These are phyloP conservation scores for Exophiala sp. DNA, from an alignment of 2,329 filamentous ascomycete genomes.

Conservation along the genomic window DNA sequence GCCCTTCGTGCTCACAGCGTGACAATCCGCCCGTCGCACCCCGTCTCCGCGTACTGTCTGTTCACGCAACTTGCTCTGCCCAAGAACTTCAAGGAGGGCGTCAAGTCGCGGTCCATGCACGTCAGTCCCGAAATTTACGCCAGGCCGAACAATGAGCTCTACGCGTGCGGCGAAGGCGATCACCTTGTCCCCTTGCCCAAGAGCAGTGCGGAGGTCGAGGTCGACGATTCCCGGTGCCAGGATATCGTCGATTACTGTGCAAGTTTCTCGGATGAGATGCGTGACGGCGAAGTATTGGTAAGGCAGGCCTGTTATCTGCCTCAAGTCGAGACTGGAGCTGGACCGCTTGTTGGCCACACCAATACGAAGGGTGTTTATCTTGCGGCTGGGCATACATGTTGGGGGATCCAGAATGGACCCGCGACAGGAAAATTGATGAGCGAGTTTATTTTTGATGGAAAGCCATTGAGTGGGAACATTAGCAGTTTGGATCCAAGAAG, in stretches of 20 bases:
- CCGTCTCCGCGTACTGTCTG: slow-evolving; percentile 48
- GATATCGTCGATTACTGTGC: slow-evolving; percentile 78
- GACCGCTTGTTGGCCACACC: slow-evolving; percentile 75
- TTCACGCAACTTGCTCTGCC: slow-evolving; percentile 85
- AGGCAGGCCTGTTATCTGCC: slow-evolving; percentile 94
- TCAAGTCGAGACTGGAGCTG: slow-evolving; percentile 56
- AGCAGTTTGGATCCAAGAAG: slow-evolving; percentile 64
- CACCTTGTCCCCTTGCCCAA: slow-evolving; percentile 68
- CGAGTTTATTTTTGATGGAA: slow-evolving; percentile 72
- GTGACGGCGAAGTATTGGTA: slow-evolving; percentile 64
- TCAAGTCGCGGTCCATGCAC: slow-evolving; percentile 53
- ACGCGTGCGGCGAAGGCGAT: slow-evolving; percentile 92
- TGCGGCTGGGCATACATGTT: slow-evolving; percentile 90
- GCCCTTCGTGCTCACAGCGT: slow-evolving; percentile 62
- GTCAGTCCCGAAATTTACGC: slow-evolving; percentile 93
- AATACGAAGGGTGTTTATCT: slow-evolving; percentile 70
- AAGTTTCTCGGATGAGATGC: slow-evolving; percentile 55
- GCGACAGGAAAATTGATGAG: slow-evolving; percentile 79
- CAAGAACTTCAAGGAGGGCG: slow-evolving; percentile 54
- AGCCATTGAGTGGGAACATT: slow-evolving; percentile 65
- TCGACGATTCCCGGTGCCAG: slow-evolving; percentile 73
- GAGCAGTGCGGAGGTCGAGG: slow-evolving; percentile 69
- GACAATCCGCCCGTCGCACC: slow-evolving; percentile 55
- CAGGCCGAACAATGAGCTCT: slow-evolving; percentile 81
- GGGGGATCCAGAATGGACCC: slow-evolving; percentile 95